These are phyloP conservation scores for Elymus sibiricus DNA, from an alignment of 176 grass and related monocot species.

Conservation along the genomic window DNA sequence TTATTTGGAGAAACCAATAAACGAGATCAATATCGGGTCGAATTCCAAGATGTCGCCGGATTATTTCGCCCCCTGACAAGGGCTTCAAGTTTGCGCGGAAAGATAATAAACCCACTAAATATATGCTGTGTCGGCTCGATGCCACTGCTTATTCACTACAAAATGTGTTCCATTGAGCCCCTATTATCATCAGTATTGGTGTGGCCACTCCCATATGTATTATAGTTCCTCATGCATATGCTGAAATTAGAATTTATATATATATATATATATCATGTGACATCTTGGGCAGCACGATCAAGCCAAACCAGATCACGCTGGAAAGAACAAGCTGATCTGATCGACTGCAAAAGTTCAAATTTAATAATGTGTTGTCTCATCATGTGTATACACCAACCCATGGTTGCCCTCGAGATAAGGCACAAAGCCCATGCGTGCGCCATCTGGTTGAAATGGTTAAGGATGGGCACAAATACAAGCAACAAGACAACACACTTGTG, in stretches of 20 bases:
- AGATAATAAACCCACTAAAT: neutral
- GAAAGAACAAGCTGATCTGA: conserved; percentile 31
- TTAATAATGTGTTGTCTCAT: conserved; percentile 26
- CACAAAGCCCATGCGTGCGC: conserved; percentile 34
- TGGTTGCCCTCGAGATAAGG: conserved; percentile 48
- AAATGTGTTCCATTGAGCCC: neutral
- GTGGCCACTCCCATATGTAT: neutral
- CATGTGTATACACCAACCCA: conserved; percentile 7
- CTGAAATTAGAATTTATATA: neutral
- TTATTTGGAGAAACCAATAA: neutral
- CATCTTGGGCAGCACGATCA: neutral
- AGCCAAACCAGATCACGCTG: conserved; percentile 19
- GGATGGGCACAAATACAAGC: conserved; percentile 14
- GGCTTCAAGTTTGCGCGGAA: neutral
- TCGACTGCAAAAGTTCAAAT: conserved; percentile 15
- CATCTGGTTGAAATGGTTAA: conserved; percentile 23
- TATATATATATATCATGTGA: neutral
- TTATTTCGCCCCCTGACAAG: neutral
- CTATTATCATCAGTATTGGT: neutral
- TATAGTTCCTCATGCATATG: neutral
- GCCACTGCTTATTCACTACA: neutral
- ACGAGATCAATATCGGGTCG: neutral
- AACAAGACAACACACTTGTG: conserved; percentile 32
- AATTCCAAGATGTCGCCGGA: neutral
- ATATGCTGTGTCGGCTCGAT: neutral